Evolutionary conservation across 1,139 yeast species (phyloP).

Genomic region (Zhuliangozyma blackwelliae): DNA sequence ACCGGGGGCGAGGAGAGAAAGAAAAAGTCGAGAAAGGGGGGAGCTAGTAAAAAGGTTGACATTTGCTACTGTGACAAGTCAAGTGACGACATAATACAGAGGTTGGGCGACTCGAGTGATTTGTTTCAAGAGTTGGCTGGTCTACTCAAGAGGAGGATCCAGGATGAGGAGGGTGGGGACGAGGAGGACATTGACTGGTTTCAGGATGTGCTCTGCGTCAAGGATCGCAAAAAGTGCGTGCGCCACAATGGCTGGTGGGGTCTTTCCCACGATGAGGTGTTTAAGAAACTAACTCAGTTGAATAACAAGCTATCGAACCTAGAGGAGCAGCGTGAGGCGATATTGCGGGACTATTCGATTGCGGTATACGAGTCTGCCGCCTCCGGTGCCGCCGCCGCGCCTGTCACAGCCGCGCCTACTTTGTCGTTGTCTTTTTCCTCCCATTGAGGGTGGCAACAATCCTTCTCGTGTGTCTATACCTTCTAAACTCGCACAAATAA

Average conservation of each 20-base stretch:
- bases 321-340: conserved; percentile 18
- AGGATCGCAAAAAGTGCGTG: conserved; percentile 63
- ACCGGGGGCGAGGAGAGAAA: conserved; percentile 4
- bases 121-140: conserved; percentile 10
- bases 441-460: conserved; percentile 77
- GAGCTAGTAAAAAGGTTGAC: conserved; percentile 26
- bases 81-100: conserved; percentile 9
- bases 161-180: conserved; percentile 10
- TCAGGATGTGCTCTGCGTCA: conserved; percentile 40
- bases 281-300: conserved; percentile 26
- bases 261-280: conserved; percentile 45
- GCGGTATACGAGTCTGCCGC: conserved; percentile 23
- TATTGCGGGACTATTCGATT: conserved; percentile 34
- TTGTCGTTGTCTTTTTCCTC: conserved; percentile 17
- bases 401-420: too few relatives aligned
- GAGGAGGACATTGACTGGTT: conserved; percentile 17
- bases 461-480: conserved; percentile 56
- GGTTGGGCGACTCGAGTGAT: conserved; percentile 14
- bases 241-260: conserved; percentile 68
- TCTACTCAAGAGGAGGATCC: conserved; percentile 1
- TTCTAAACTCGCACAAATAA: conserved; percentile 70
- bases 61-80: conserved; percentile 29
- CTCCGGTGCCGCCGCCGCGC: too few relatives aligned
- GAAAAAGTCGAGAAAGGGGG: conserved; percentile 18
- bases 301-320: conserved; percentile 17